A percentile compares a stretch with the other conserved stretches of the same genome.
phyloP scores from a whole-genome alignment of 23 red algal genomes.

The Gracilaria domingensis region DNA sequence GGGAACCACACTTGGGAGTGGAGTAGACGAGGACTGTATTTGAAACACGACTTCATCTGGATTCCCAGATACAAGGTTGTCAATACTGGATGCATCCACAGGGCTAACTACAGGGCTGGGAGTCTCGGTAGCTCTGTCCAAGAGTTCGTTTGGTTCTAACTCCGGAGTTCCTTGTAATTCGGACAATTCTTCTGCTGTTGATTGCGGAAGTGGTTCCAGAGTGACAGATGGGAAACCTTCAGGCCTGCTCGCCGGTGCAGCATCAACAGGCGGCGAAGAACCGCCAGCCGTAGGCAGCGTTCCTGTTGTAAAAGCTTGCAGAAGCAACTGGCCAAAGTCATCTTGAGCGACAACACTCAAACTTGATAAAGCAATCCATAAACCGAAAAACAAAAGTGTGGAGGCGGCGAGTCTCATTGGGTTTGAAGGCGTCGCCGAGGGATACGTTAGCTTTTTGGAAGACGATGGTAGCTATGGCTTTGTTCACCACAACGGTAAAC shows the following conservation, averaged over 20 bases:
- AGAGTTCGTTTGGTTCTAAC: background rate
- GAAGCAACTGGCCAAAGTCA: slow-evolving; percentile 48
- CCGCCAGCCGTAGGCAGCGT: background rate
- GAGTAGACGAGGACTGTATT: background rate
- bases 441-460: background rate
- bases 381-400: background rate
- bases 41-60: background rate
- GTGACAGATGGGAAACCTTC: background rate
- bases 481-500: slow-evolving; percentile 1
- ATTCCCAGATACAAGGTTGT: background rate
- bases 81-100: slow-evolving; percentile 5
- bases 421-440: background rate
- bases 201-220: slow-evolving; percentile 6
- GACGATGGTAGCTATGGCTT: background rate
- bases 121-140: background rate
- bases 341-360: slow-evolving; percentile 10
- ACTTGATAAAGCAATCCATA: background rate
- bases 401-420: background rate
- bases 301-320: slow-evolving; percentile 47
- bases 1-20: slow-evolving; percentile 4
- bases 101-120: background rate
- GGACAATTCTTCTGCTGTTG: background rate
- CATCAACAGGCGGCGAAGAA: background rate
- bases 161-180: slow-evolving; percentile 1
- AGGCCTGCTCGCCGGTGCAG: background rate